phyloP scores from a whole-genome alignment of 1,284 basidiomycete species.

The Stereum hirsutum region DNA sequence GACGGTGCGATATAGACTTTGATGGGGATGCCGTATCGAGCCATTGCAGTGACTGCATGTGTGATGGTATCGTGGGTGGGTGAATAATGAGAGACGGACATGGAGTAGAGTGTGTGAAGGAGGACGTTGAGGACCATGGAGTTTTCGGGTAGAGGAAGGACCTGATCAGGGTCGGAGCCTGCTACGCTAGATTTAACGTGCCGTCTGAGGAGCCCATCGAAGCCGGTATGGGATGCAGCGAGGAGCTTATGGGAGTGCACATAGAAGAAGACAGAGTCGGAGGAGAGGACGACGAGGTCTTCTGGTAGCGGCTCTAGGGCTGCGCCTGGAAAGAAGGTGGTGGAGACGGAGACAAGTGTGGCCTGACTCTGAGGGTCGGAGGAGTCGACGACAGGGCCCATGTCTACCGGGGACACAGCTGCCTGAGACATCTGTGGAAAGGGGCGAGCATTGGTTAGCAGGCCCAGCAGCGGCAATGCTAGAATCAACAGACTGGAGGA shows the following conservation, averaged over 20 bases:
- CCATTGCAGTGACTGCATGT: conserved; percentile 17
- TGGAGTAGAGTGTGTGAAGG: conserved; percentile 24
- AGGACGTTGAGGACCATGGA: conserved; percentile 26
- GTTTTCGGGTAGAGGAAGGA: conserved; percentile 22
- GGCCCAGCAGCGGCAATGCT: not conserved
- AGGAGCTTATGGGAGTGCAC: conserved; percentile 27
- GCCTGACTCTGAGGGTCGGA: conserved; percentile 25
- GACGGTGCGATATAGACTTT: conserved; percentile 11
- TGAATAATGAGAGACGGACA: conserved; percentile 20
- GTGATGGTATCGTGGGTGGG: conserved; percentile 19
- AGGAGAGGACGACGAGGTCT: conserved; percentile 56
- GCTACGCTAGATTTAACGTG: conserved; percentile 10
- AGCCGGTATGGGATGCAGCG: conserved; percentile 25
- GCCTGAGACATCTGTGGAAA: conserved; percentile 12
- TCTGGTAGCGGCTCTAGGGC: conserved; percentile 43
- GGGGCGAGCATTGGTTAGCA: not conserved
- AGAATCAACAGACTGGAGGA: conserved; percentile 2
- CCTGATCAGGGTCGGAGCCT: conserved; percentile 18
- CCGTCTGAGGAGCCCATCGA: conserved; percentile 25
- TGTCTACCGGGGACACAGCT: too few species aligned
- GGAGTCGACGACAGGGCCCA: too few species aligned
- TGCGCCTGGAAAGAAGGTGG: conserved; percentile 66
- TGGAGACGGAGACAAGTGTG: conserved; percentile 63
- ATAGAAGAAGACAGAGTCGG: conserved; percentile 65
- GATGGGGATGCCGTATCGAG: conserved; percentile 21